Evolutionary conservation across 441 rosid genomes (phyloP).

Genomic region (Geranium incanum): DNA sequence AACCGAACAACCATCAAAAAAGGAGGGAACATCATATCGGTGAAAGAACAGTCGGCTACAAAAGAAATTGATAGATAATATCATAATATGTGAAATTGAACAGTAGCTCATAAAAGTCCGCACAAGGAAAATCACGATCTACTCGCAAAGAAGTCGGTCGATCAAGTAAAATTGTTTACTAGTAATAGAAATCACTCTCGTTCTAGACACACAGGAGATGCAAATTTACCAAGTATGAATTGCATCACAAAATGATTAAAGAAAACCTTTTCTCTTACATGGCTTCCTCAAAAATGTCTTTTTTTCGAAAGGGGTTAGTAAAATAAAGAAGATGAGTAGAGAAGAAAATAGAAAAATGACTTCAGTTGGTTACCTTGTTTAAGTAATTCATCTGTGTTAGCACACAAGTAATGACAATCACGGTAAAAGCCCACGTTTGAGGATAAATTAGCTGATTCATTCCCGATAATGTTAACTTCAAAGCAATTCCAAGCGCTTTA

Average conservation of each 20-base stretch:
- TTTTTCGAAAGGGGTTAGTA: too few species aligned
- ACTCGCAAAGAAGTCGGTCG: not conserved
- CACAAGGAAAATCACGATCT: not conserved
- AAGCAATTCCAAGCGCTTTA: slow-evolving; percentile 29
- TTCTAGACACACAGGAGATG: too few species aligned
- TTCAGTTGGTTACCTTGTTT: slow-evolving; percentile 22
- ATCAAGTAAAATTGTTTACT: not conserved
- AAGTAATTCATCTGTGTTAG: slow-evolving; percentile 30
- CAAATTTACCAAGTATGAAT: too few species aligned
- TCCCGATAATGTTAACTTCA: slow-evolving; percentile 31
- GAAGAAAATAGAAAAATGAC: too few species aligned
- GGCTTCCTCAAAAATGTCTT: too few species aligned
- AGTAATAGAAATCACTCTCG: too few species aligned
- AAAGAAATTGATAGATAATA: not conserved
- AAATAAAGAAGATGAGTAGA: too few species aligned
- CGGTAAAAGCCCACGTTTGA: slow-evolving; percentile 27
- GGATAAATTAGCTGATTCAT: slow-evolving; percentile 30
- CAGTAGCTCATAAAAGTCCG: not conserved
- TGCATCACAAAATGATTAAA: too few species aligned
- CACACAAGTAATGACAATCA: slow-evolving; percentile 23
- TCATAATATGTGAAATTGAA: not conserved
- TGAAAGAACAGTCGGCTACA: not conserved
- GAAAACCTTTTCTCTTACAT: too few species aligned
- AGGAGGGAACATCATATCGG: too few species aligned
- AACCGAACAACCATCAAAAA: too few species aligned